These are phyloP conservation scores for Nemania sp. DNA, from an alignment of 2,329 filamentous ascomycete species.

Conservation along the genomic window DNA sequence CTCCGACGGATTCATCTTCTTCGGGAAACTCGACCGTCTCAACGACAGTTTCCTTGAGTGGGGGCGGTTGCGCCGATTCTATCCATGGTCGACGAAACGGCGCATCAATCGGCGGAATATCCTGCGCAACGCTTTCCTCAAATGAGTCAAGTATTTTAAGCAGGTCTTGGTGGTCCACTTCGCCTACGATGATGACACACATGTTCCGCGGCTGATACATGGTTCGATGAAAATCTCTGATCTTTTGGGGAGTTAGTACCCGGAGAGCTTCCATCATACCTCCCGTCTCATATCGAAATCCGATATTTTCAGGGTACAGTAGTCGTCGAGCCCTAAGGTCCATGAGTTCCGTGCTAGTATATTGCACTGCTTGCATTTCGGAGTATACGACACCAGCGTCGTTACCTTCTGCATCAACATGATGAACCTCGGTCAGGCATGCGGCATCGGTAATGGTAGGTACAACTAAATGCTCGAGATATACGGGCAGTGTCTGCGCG, in stretches of 20 bases:
- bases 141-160: conserved; percentile 83
- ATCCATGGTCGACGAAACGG: conserved; percentile 90
- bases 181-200: conserved; percentile 87
- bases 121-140: conserved; percentile 80
- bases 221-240: conserved; percentile 89
- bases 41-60: conserved; percentile 71
- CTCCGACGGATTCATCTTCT: conserved; percentile 91
- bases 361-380: conserved; percentile 96
- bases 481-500: conserved; percentile 89
- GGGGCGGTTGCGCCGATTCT: conserved; percentile 77
- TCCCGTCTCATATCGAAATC: conserved; percentile 97
- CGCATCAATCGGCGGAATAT: conserved; percentile 73
- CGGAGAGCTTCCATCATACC: conserved; percentile 93
- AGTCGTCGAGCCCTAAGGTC: conserved; percentile 78
- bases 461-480: conserved; percentile 89
- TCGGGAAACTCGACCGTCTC: conserved; percentile 90
- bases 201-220: conserved; percentile 99
- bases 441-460: conserved; percentile 91
- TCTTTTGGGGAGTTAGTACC: conserved; percentile 82
- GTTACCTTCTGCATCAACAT: conserved; percentile 89
- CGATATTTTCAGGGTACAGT: conserved; percentile 84
- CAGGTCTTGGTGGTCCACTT: conserved; percentile 81
- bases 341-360: conserved; percentile 82
- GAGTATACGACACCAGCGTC: conserved; percentile 98
- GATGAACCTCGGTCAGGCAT: conserved; percentile 94